Base-by-base conservation (phyloP, 2,329 filamentous ascomycete species). In the Grosmannia huntii region DNA sequence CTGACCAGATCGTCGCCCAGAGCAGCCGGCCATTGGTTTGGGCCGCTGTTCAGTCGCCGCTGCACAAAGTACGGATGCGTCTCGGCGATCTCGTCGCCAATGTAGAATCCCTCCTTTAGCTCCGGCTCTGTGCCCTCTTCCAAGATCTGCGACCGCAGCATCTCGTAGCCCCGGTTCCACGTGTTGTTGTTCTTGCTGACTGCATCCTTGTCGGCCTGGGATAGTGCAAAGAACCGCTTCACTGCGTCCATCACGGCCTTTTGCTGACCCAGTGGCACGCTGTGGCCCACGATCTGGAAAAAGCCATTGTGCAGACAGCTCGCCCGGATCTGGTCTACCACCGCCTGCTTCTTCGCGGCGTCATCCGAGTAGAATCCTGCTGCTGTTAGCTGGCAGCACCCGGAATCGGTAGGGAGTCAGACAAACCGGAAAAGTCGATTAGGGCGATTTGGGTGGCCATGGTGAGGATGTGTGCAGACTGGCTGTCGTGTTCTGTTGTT, bases 211-310 rank as follows among this genome's bases (percentile, higher is more conserved):
- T 72, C 71, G 14, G 72, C 68, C 0, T 70, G 62, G 0, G 75
- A 70, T 2, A 81, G 69, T 2, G 68, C 65, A 59, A 83, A 82
- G 63, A 82, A 73, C 4, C 68, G 67, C 63, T 74, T 71, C 19
- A 73, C 68, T 3, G 71, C 68, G 19, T 70, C 61, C 59, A 81
- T 69, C 2, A 74, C 70, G 2, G 65, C 65, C 11, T 71, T 61
- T 62, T 76, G 76, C 19, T 76, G 65, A 5, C 64, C 59, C 5
- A 68, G 60, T 1, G 74, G 65, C 4, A 82, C 70, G 4, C 71
- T 68, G 63, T 81, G 77, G 9, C 74, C 74, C 9, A 70, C 69
- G 55, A 82, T 72, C 62, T 79, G 76, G 67, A 81, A 80, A 66
- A 81, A 81, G 4, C 78, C 78, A 69, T 78, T 62, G 68, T 72